Evolutionary conservation across 352 stramenopile genomes (phyloP).

Genomic region (Blastocystis sp.): DNA sequence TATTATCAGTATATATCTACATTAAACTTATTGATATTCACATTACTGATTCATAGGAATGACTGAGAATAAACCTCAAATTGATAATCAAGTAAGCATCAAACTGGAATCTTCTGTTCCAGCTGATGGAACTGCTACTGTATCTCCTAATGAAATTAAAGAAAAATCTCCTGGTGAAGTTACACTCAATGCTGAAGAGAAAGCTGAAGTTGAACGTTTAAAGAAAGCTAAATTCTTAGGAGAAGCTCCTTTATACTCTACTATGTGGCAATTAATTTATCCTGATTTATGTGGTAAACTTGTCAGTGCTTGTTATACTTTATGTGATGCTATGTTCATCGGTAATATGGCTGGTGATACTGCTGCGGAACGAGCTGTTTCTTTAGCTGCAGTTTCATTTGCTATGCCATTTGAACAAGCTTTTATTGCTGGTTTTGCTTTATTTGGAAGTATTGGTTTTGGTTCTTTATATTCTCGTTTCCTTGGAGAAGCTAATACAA

Average conservation of each 20-base stretch:
- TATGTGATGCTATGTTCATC: conserved; percentile 25
- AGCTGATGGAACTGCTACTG: too few relatives aligned
- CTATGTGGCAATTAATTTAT: conserved; percentile 26
- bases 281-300: conserved; percentile 30
- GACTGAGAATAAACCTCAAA: too few relatives aligned
- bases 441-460: conserved; percentile 19
- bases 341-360: conserved; percentile 35
- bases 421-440: conserved; percentile 12
- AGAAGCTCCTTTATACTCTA: conserved; percentile 4
- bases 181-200: too few relatives aligned
- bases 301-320: conserved; percentile 14
- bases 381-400: conserved; percentile 8
- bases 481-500: conserved; percentile 3
- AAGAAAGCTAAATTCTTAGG: conserved; percentile 31
- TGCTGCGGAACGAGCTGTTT: conserved; percentile 7
- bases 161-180: too few relatives aligned
- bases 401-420: conserved; percentile 29
- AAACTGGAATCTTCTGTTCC: too few relatives aligned
- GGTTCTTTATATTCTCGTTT: conserved; percentile 17
- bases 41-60: too few relatives aligned
- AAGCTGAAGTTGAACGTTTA: too few relatives aligned
- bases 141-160: too few relatives aligned
- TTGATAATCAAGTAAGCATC: too few relatives aligned
- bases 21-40: too few relatives aligned
- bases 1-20: too few relatives aligned